Evolutionary conservation across 352 stramenopile genomes (phyloP).

Genomic region (Blastocystis sp.): DNA sequence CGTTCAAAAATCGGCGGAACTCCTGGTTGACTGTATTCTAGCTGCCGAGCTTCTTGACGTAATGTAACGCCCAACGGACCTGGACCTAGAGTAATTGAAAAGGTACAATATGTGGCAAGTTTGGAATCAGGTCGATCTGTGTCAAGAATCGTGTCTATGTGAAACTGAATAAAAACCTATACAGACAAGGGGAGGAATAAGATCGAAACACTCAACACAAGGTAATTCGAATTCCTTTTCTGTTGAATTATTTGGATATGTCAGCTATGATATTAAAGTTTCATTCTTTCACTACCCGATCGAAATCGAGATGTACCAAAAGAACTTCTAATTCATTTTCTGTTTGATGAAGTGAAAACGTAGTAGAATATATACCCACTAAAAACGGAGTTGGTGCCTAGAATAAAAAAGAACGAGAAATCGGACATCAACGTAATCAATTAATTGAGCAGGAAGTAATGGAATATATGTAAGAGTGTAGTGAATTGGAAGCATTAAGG

Average conservation of each 20-base stretch:
- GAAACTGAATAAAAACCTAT: neutral
- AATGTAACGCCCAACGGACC: neutral
- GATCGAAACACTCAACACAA: neutral
- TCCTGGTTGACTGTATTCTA: neutral
- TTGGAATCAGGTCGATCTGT: constrained; percentile 30
- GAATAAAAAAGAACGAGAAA: neutral
- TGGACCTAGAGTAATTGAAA: neutral
- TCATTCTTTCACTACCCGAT: neutral
- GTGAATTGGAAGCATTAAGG: neutral
- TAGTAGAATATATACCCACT: constrained; percentile 35
- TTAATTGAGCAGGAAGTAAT: constrained; percentile 24
- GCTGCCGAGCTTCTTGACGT: neutral
- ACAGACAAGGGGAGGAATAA: neutral
- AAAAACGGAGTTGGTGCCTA: constrained; percentile 53
- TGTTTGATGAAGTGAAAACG: neutral
- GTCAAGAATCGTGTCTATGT: neutral
- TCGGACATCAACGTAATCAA: constrained; percentile 48
- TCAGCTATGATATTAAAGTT: constrained; percentile 16
- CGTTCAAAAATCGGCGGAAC: neutral
- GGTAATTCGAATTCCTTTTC: neutral
- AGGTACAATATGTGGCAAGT: neutral
- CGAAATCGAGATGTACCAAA: constrained; percentile 47
- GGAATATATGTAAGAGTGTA: constrained; percentile 59
- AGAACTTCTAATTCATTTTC: neutral
- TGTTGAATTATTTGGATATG: neutral